Conservation (phyloP, 495 filamentous ascomycete species). For the Podospora sp. region DNA sequence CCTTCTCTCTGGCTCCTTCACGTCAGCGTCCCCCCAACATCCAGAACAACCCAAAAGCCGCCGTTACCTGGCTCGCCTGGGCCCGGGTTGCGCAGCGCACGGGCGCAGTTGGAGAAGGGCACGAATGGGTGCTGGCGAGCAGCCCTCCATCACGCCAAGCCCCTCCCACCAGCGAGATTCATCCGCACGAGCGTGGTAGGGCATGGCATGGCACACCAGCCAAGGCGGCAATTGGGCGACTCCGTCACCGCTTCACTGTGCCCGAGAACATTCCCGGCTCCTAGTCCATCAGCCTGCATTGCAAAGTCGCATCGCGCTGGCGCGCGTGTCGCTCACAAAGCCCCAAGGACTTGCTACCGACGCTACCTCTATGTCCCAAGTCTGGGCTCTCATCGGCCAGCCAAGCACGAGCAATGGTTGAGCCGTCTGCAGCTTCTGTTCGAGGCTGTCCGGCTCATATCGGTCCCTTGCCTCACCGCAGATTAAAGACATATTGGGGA, state of each 20-base stretch:
- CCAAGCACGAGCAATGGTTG: constrained; percentile 8
- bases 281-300: constrained; percentile 19
- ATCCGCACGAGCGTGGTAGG: not conserved
- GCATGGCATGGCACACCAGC: constrained; percentile 1
- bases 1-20: not conserved
- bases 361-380: not conserved
- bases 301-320: constrained; percentile 17
- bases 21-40: constrained; percentile 10
- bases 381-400: constrained; percentile 11
- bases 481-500: constrained; percentile 25
- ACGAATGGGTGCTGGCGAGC: constrained; percentile 5
- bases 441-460: constrained; percentile 26
- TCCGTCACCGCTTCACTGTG: constrained; percentile 17
- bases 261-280: constrained; percentile 18
- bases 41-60: constrained; percentile 12
- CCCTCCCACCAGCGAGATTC: constrained; percentile 2
- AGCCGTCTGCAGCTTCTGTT: constrained; percentile 9
- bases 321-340: constrained; percentile 7
- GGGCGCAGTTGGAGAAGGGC: constrained; percentile 3
- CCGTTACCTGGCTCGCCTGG: constrained; percentile 10
- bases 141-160: constrained; percentile 14
- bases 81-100: constrained; percentile 6
- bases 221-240: constrained; percentile 10
- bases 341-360: not conserved
- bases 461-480: constrained; percentile 19